phyloP scores from a whole-genome alignment of 176 grass and related monocot species.

The Canna indica region DNA sequence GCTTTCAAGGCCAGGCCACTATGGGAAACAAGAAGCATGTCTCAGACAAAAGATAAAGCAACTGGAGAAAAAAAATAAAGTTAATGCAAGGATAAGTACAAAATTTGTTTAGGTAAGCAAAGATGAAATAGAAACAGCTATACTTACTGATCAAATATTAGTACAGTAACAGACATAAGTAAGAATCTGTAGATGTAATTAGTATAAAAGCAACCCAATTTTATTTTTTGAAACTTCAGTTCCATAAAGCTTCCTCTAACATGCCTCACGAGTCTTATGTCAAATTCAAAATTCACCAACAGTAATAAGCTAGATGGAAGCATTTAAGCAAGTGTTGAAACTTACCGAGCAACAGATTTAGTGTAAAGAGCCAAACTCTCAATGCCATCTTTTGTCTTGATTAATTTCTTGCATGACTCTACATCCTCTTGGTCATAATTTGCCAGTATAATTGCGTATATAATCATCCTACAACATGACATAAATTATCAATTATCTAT shows the following conservation, averaged over 20 bases:
- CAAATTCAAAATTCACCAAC: background rate
- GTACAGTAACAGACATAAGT: no score
- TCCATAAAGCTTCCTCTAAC: background rate
- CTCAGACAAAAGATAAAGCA: no score
- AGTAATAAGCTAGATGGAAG: background rate
- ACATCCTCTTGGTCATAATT: conserved; percentile 64
- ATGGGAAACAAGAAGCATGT: background rate
- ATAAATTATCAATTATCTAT: background rate
- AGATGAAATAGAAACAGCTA: no score
- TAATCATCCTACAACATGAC: conserved; percentile 55
- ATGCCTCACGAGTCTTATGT: background rate
- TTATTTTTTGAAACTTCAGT: no score
- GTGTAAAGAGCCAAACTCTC: conserved; percentile 65
- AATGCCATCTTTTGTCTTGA: conserved; percentile 65
- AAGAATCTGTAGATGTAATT: no score
- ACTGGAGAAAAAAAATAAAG: no score
- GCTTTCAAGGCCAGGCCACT: background rate
- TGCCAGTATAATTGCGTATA: conserved; percentile 78
- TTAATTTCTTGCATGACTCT: conserved; percentile 36
- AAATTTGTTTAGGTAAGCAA: no score
- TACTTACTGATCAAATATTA: no score
- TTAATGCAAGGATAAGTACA: no score
- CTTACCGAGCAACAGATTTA: conserved; percentile 65
- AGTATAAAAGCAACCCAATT: no score
- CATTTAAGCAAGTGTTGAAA: background rate